phyloP scores from a whole-genome alignment of 2,329 filamentous ascomycete species.

The Cordyceps fumosorosea region DNA sequence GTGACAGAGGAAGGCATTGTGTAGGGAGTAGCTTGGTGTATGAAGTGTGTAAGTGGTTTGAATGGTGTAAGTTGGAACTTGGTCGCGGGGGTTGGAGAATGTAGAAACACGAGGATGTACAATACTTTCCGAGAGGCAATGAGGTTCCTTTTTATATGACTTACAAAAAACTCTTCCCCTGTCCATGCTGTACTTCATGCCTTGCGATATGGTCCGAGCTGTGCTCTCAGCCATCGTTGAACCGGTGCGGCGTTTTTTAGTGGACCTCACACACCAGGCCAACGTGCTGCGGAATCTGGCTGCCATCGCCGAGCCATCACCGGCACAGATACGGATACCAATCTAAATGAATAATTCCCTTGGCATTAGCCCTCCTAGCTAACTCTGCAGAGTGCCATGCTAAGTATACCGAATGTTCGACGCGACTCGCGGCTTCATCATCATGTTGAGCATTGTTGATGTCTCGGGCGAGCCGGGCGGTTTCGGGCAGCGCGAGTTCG shows the following conservation, averaged over 20 bases:
- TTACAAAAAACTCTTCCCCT: neutral
- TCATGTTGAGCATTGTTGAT: neutral
- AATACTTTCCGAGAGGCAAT: neutral
- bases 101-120: too few species aligned
- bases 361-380: neutral
- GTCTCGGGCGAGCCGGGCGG: neutral
- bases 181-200: neutral
- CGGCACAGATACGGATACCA: neutral
- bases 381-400: neutral
- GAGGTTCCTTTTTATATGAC: slow-evolving; percentile 5
- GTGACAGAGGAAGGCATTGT: slow-evolving; percentile 14
- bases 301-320: slow-evolving; percentile 7
- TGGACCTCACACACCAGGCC: neutral
- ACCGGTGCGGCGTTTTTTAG: neutral
- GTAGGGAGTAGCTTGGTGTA: neutral
- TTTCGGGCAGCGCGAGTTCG: neutral
- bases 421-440: neutral
- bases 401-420: neutral
- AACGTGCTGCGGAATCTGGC: slow-evolving; percentile 2
- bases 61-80: neutral
- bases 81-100: neutral
- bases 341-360: neutral
- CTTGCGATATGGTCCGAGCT: slow-evolving; percentile 7
- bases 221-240: neutral
- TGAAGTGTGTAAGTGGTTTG: neutral